Evolutionary conservation across 2,329 filamentous ascomycete species (phyloP), one percentile per base, ranked within the genome.

Genomic region (Aspergillus fijiensis): DNA sequence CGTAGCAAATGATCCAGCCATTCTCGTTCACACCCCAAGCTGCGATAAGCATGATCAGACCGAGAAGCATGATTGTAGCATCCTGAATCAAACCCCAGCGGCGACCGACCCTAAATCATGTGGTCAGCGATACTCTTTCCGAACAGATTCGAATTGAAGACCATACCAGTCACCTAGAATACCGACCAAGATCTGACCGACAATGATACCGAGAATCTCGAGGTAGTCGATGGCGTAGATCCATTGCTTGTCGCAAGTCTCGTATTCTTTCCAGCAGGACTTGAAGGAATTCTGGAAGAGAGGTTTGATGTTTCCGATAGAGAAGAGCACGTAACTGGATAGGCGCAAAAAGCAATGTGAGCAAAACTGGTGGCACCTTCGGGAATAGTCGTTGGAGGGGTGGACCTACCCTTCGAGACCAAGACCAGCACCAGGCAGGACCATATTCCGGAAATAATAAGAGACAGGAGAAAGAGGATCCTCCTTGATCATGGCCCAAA

Each of bases 1-100:
- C 90, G 75, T 98, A 98, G 84, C 92, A 96, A 72, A 97, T 96
- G 60, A 98, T 90, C 94, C 94, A 98, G 69, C 93, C 93, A 72
- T 98, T 88, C 54, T 96, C 83, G 39, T 86, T 91, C 33, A 89
- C 79, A 63, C 93, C 94, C 94, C 94, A 98, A 25, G 90, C 89
- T 61, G 91, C 91, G 52, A 91, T 96, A 59, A 98, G 84, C 90
- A 97, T 95, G 70, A 96, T 71, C 21, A 98, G 84, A 81, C 94
- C 94, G 68, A 96, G 70, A 67, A 97, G 91, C 94, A 98, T 98
- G 82, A 98, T 93, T 63, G 85, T 75, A 49, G 94, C 94, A 78
- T 98, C 94, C 79, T 98, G 94, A 68, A 98, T 96, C 23, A 98
- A 84, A 84, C 94, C 94, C 87, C 89, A 97, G 69, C 94, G 90